A percentile compares a stretch with the other conserved stretches of the same genome.
These are phyloP conservation scores for Porosira glacialis DNA, from an alignment of 352 stramenopile genomes.

Conservation along the genomic window DNA sequence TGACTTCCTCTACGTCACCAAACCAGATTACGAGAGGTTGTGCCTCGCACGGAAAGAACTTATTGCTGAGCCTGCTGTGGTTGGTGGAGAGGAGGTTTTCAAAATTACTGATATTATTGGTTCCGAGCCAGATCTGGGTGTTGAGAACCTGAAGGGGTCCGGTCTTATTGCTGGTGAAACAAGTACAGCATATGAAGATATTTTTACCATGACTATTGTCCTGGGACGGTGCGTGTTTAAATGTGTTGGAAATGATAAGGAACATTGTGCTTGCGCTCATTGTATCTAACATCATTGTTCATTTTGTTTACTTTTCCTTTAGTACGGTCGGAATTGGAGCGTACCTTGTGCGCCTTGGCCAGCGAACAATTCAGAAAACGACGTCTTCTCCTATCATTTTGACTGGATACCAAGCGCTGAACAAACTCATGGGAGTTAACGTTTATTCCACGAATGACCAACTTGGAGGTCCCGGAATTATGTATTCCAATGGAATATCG, in stretches of 20 bases:
- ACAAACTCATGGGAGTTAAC: constrained; percentile 99
- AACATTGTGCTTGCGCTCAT: background rate
- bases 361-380: constrained; percentile 98
- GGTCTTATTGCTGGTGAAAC: constrained; percentile 99
- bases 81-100: constrained; percentile 86
- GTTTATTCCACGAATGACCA: constrained; percentile 99
- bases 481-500: constrained; percentile 99
- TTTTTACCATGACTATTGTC: constrained; percentile 99
- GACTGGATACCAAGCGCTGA: constrained; percentile 99
- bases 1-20: constrained; percentile 96
- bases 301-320: background rate
- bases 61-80: constrained; percentile 53
- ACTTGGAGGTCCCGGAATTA: constrained; percentile 98
- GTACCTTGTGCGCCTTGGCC: constrained; percentile 98
- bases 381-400: constrained; percentile 98
- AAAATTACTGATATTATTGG: constrained; percentile 97
- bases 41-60: constrained; percentile 74
- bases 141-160: constrained; percentile 99
- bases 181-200: constrained; percentile 95
- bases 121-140: constrained; percentile 94
- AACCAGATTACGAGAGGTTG: constrained; percentile 88
- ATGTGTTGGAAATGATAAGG: background rate
- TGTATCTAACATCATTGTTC: background rate
- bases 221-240: constrained; percentile 84
- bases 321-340: constrained; percentile 98